A percentile compares a stretch with the other conserved stretches of the same genome.
These are phyloP conservation scores for Davidsoniella neocaledoniae DNA, from an alignment of 2,329 filamentous ascomycete genomes.

Conservation along the genomic window DNA sequence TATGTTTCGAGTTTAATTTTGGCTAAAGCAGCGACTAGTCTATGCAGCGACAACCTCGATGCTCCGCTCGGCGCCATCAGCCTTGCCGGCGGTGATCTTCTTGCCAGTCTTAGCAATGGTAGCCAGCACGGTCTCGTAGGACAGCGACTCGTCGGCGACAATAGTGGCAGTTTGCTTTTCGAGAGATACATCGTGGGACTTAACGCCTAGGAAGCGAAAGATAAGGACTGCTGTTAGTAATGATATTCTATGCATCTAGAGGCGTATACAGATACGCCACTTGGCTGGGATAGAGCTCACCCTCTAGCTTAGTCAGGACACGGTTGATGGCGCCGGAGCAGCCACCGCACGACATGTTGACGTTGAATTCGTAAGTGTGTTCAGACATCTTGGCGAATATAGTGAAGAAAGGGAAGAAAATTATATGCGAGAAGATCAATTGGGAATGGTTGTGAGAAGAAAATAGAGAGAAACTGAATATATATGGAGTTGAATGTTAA, in stretches of 20 bases:
- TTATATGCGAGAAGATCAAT: not conserved
- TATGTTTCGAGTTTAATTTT: no score
- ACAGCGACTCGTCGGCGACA: slow-evolving; percentile 48
- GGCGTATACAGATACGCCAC: not conserved
- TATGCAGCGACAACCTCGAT: slow-evolving; percentile 26
- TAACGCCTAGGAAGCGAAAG: slow-evolving; percentile 44
- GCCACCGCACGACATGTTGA: slow-evolving; percentile 86
- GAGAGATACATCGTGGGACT: slow-evolving; percentile 74
- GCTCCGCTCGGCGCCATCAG: slow-evolving; percentile 44
- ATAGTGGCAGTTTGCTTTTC: slow-evolving; percentile 72
- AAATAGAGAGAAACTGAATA: not conserved
- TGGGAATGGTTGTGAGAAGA: not conserved
- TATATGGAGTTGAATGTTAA: not conserved
- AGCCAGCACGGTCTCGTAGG: slow-evolving; percentile 65
- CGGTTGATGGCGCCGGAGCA: slow-evolving; percentile 90
- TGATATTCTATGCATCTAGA: no score
- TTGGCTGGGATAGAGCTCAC: slow-evolving; percentile 31
- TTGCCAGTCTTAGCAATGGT: slow-evolving; percentile 95
- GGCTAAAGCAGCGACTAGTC: no score
- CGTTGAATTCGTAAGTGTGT: slow-evolving; percentile 84
- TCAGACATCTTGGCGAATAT: slow-evolving; percentile 39
- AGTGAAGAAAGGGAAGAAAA: not conserved
- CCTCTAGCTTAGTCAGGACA: slow-evolving; percentile 80
- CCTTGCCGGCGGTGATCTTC: slow-evolving; percentile 63
- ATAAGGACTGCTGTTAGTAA: no score